A percentile compares a stretch with the other conserved stretches of the same genome.
phyloP scores from a whole-genome alignment of 2,329 filamentous ascomycete species.

The Diaporthe longicolla region DNA sequence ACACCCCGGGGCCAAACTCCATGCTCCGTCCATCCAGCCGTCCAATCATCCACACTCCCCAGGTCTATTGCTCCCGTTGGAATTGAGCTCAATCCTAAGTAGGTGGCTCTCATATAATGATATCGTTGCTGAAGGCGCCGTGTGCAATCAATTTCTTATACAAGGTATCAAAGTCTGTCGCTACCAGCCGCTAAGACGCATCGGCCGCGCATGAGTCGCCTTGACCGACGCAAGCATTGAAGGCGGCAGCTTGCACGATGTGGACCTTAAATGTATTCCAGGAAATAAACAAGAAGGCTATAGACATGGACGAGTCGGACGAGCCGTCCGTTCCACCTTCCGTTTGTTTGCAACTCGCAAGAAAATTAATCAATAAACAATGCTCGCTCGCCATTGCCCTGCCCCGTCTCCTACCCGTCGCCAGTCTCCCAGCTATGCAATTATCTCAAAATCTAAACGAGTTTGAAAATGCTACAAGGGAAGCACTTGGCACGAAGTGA shows the following conservation, averaged over 20 bases:
- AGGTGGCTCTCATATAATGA: background rate
- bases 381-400: conserved; percentile 29
- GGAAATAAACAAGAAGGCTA: conserved; percentile 34
- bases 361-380: conserved; percentile 42
- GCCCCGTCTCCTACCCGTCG: conserved; percentile 6
- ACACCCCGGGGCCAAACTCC: too few species aligned
- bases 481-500: background rate
- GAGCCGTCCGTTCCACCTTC: background rate
- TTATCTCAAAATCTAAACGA: conserved; percentile 29
- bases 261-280: conserved; percentile 42
- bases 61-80: too few species aligned
- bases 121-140: background rate
- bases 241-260: conserved; percentile 13
- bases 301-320: conserved; percentile 15
- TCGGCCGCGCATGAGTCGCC: background rate
- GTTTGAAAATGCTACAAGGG: conserved; percentile 16
- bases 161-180: background rate
- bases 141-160: background rate
- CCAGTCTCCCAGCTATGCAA: conserved; percentile 4
- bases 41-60: too few species aligned
- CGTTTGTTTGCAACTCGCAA: conserved; percentile 23
- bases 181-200: background rate
- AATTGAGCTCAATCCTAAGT: background rate
- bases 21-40: too few species aligned
- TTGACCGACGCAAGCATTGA: background rate